Base-by-base conservation (phyloP, 2,329 filamentous ascomycete genomes). In the Gnomoniopsis sp. region DNA sequence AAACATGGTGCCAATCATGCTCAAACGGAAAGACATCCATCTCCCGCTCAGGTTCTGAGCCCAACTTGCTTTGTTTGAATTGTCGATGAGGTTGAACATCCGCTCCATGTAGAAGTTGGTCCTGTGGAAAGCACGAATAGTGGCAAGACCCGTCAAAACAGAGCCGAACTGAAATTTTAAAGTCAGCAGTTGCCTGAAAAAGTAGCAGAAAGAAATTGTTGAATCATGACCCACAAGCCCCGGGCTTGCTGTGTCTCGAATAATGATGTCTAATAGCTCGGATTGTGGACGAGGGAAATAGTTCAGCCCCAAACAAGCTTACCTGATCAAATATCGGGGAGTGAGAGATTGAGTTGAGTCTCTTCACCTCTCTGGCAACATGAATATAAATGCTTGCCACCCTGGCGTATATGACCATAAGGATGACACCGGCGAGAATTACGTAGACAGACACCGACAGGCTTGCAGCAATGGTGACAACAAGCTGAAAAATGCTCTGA, bases 261-360 rank as follows among this genome's bases (percentile, higher is more conserved):
- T 30, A 30, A 30, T 8, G 26, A 30, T 4, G 4, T 8, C 26
- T 30, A n/a, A n/a, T n/a, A n/a, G n/a, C n/a, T n/a, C n/a, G n/a
- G n/a, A 4, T 30, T 30, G 26, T 30, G 26, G 26, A 30, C 26
- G 26, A 8, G 8, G 26, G 26, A 30, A 30, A 30, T 8, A 8
- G 26, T 30, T 8, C 26, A 30, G 8, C 8, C 26, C 26, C 26
- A 30, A 30, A 30, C 26, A 30, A 30, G 26, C 26, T 30, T 30
- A 30, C 26, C 26, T 30, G 72, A 60, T 77, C 75, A 58, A 74
- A 77, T 34, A 78, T 71, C 1, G 75, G 75, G 3, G 71, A 74
- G 61, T 74, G 70, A 0, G 74, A 71, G 22, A 72, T 68, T n/a
- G 72, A 73, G 58, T 77, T 74, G 41, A 77, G 71, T 1, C 75